Percentiles rank a stretch among this genome's conserved stretches.
Conservation (phyloP, 371 early-diverging fungal species). For the Mortierella sp. region DNA sequence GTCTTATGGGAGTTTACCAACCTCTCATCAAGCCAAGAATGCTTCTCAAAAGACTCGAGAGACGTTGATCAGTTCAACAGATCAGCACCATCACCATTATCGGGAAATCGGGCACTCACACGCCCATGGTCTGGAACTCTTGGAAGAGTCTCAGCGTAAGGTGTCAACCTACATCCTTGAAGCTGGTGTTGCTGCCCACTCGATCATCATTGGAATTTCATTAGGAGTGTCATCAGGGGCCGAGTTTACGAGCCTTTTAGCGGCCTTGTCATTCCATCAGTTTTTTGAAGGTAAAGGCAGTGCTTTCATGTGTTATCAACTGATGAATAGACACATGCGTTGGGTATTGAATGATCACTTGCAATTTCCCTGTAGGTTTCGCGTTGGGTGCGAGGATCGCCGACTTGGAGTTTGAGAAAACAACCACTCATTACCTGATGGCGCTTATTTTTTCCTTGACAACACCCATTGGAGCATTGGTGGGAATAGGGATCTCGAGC, state of each 20-base stretch:
- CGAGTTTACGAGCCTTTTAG: slow-evolving; percentile 72
- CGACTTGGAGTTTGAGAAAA: slow-evolving; percentile 53
- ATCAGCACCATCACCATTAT: slow-evolving; percentile 16
- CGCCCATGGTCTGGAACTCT: slow-evolving; percentile 12
- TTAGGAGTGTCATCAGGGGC: slow-evolving; percentile 74
- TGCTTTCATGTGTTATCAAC: too few relatives aligned
- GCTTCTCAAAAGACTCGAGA: background rate
- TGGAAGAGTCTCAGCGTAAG: slow-evolving; percentile 15
- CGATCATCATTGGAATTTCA: slow-evolving; percentile 86
- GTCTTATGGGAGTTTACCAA: slow-evolving; percentile 9
- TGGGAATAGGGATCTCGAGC: slow-evolving; percentile 74
- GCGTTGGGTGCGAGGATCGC: slow-evolving; percentile 82
- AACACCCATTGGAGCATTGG: slow-evolving; percentile 79
- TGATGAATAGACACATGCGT: too few relatives aligned
- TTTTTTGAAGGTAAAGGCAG: slow-evolving; percentile 39
- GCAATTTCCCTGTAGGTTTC: slow-evolving; percentile 71
- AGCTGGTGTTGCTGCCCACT: slow-evolving; percentile 86
- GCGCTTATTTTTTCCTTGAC: slow-evolving; percentile 61
- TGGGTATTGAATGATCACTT: too few relatives aligned
- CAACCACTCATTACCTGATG: slow-evolving; percentile 56
- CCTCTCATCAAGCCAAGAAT: background rate
- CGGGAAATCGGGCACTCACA: slow-evolving; percentile 20
- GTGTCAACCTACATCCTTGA: slow-evolving; percentile 75
- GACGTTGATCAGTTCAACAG: background rate
- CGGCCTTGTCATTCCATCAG: slow-evolving; percentile 88